These are phyloP conservation scores for Fusarium dlaminii DNA, from an alignment of 2,329 filamentous ascomycete species.

Conservation along the genomic window DNA sequence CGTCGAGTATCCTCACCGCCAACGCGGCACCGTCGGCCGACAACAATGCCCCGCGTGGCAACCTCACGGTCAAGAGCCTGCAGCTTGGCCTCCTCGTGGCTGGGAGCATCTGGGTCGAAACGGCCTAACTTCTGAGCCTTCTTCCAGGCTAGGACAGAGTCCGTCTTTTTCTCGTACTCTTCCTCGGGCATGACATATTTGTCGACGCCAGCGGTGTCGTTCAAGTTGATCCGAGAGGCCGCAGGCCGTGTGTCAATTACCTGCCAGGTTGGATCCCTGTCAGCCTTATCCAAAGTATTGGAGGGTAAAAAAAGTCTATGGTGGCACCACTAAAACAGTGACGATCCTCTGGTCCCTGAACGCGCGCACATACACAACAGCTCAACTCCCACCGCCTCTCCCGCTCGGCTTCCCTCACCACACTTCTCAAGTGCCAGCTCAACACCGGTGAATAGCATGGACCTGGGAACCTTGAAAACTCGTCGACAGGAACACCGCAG, in stretches of 20 bases:
- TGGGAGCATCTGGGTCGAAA: conserved; percentile 87
- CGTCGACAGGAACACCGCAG: not conserved
- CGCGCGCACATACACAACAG: not conserved
- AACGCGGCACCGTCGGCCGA: conserved; percentile 71
- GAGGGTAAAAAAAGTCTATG: conserved; percentile 16
- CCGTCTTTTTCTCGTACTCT: conserved; percentile 85
- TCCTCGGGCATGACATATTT: conserved; percentile 90
- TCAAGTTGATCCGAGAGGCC: conserved; percentile 79
- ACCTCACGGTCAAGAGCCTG: conserved; percentile 76
- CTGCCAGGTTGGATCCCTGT: conserved; percentile 57
- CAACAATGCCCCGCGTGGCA: conserved; percentile 70
- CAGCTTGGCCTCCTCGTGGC: conserved; percentile 76
- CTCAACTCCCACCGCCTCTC: conserved; percentile 34
- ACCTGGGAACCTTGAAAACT: conserved; percentile 18
- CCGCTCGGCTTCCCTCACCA: conserved; percentile 26
- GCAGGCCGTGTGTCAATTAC: conserved; percentile 83
- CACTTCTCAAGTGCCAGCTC: conserved; percentile 20
- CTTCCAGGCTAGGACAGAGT: conserved; percentile 96
- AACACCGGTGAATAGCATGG: conserved; percentile 8
- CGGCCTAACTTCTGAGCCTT: conserved; percentile 93
- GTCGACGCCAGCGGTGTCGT: conserved; percentile 80
- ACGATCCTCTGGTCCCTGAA: conserved; percentile 17
- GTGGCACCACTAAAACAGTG: conserved; percentile 15
- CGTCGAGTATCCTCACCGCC: conserved; percentile 74
- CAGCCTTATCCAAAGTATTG: conserved; percentile 42